These are phyloP conservation scores for Naganishia vaughanmartiniae DNA, from an alignment of 768 basidiomycete genomes.

Conservation along the genomic window DNA sequence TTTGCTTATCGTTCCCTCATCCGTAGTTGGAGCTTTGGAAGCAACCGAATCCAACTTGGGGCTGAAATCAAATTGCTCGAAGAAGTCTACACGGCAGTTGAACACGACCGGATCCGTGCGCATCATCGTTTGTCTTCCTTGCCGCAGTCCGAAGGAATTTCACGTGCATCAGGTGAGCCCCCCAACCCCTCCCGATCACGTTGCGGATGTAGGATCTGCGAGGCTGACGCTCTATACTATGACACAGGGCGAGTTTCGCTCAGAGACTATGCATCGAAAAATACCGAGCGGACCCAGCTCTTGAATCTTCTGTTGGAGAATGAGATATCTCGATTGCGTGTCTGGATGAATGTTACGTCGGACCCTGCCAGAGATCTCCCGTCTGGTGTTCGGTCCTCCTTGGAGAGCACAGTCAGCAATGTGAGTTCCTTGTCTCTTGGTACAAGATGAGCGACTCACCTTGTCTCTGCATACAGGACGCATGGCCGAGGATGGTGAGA, in stretches of 20 bases:
- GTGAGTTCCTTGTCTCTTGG: slow-evolving; percentile 54
- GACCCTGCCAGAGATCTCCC: slow-evolving; percentile 57
- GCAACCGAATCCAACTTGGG: slow-evolving; percentile 82
- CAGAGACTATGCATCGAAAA: slow-evolving; percentile 61
- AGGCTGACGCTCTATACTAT: not conserved
- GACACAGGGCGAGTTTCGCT: slow-evolving; percentile 39
- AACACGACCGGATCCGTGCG: slow-evolving; percentile 68
- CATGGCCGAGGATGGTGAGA: slow-evolving; percentile 68
- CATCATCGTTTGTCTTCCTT: slow-evolving; percentile 46
- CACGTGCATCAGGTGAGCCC: slow-evolving; percentile 45
- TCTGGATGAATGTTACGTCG: slow-evolving; percentile 85
- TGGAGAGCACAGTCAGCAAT: slow-evolving; percentile 63
- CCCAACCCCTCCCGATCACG: not conserved
- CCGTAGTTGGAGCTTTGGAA: slow-evolving; percentile 87
- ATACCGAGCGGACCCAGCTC: slow-evolving; percentile 69
- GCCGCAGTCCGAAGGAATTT: slow-evolving; percentile 34
- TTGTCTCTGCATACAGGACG: slow-evolving; percentile 29
- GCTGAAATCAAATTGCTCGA: slow-evolving; percentile 81
- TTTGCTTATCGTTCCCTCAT: slow-evolving; percentile 46
- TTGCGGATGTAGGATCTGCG: not conserved
- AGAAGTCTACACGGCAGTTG: slow-evolving; percentile 75
- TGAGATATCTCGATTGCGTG: slow-evolving; percentile 77
- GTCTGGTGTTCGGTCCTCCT: not conserved
- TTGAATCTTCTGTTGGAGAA: slow-evolving; percentile 83
- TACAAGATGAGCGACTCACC: slow-evolving; percentile 1